phyloP scores from a whole-genome alignment of 306 rosid species.

The Calophaca sinica region DNA sequence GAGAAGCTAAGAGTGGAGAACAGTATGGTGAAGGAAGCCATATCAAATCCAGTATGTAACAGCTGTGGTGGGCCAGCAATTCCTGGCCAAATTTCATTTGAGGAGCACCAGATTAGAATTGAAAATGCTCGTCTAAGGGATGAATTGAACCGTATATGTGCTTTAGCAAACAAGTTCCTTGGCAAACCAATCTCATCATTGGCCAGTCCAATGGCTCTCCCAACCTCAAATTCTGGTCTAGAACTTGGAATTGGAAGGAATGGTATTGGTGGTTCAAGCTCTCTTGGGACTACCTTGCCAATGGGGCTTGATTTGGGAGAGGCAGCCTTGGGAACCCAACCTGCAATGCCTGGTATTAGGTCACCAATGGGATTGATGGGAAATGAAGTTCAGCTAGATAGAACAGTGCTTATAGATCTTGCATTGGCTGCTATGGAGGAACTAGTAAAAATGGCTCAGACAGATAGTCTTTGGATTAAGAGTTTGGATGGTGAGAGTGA shows the following conservation, averaged over 20 bases:
- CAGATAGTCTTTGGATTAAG: conserved; percentile 75
- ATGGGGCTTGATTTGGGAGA: conserved; percentile 86
- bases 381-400: conserved; percentile 60
- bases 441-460: conserved; percentile 75
- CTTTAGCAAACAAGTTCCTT: conserved; percentile 78
- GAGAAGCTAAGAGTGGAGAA: conserved; percentile 96
- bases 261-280: conserved; percentile 60
- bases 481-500: conserved; percentile 67
- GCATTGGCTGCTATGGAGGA: conserved; percentile 92
- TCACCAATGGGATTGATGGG: conserved; percentile 59
- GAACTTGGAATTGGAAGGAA: conserved; percentile 86
- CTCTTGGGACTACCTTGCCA: conserved; percentile 43
- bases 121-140: conserved; percentile 90
- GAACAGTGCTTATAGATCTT: conserved; percentile 69
- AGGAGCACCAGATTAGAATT: conserved; percentile 88
- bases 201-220: conserved; percentile 59
- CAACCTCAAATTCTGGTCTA: conserved; percentile 59
- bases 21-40: conserved; percentile 82
- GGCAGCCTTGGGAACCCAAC: conserved; percentile 48
- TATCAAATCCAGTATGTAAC: conserved; percentile 78
- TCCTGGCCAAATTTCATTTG: conserved; percentile 86
- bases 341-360: conserved; percentile 54
- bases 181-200: conserved; percentile 79
- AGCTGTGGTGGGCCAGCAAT: conserved; percentile 92
- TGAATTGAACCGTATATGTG: conserved; percentile 71